Percentiles rank a stretch among this genome's conserved stretches.
phyloP scores from a whole-genome alignment of 2,329 filamentous ascomycete genomes.

The Fusarium pseudonygamai region DNA sequence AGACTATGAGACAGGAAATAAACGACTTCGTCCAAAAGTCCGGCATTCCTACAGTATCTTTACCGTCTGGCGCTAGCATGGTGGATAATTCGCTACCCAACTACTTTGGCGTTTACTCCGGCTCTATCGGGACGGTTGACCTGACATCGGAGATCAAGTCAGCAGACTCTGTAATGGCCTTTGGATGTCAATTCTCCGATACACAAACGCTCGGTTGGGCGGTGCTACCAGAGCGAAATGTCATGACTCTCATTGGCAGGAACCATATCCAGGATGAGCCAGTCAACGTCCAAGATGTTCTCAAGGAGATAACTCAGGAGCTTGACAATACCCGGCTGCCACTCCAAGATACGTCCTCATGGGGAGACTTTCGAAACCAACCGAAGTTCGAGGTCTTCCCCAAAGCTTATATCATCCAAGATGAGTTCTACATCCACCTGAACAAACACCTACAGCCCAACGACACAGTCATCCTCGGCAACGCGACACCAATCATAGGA shows the following conservation, averaged over 20 bases:
- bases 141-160: neutral
- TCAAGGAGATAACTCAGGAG: rapidly evolving
- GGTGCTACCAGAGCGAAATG: neutral
- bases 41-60: neutral
- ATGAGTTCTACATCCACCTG: neutral
- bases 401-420: neutral
- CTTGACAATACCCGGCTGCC: rapidly evolving
- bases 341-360: neutral
- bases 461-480: slow-evolving; percentile 2
- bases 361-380: neutral
- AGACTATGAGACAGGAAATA: neutral
- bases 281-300: neutral
- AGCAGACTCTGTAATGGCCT: slow-evolving; percentile 8
- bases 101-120: slow-evolving; percentile 14
- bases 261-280: neutral
- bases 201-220: slow-evolving; percentile 23
- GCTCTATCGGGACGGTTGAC: neutral
- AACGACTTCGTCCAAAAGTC: neutral
- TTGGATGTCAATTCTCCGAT: slow-evolving; percentile 20
- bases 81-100: neutral
- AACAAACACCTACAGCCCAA: neutral
- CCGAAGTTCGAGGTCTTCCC: neutral
- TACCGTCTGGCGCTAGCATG: neutral
- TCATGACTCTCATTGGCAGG: neutral
- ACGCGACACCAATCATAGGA: slow-evolving; percentile 18